Percentiles rank a stretch among this genome's conserved stretches.
Conservation (phyloP, 495 filamentous ascomycete genomes). For the Neurospora intermedia region DNA sequence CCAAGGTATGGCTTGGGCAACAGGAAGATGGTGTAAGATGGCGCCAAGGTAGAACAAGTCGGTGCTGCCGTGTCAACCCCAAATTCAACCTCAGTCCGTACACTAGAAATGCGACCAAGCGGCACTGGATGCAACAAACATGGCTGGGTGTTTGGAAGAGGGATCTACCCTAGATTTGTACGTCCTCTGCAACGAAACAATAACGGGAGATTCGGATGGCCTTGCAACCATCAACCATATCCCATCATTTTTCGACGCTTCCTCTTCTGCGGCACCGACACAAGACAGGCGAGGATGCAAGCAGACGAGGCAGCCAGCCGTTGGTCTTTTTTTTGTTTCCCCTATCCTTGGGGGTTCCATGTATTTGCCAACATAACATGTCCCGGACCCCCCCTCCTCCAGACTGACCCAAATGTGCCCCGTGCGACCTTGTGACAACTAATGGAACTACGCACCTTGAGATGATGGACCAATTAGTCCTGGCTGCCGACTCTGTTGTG, state of each 20-base stretch:
- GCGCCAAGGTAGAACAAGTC: background rate
- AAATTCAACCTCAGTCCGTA: background rate
- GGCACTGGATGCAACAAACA: background rate
- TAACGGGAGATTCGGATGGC: background rate
- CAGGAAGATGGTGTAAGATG: background rate
- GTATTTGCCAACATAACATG: background rate
- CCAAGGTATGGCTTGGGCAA: background rate
- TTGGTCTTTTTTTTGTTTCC: background rate
- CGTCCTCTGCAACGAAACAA: background rate
- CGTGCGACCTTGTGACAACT: background rate
- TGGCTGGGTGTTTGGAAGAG: background rate
- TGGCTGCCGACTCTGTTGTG: background rate
- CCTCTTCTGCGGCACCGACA: background rate
- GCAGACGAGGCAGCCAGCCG: background rate
- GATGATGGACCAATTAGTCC: background rate
- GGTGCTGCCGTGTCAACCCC: background rate
- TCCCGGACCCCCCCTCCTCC: background rate
- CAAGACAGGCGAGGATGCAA: background rate
- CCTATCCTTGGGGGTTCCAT: background rate
- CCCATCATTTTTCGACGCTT: background rate
- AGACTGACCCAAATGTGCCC: background rate
- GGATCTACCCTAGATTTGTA: background rate
- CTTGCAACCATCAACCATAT: background rate
- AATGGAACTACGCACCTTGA: background rate
- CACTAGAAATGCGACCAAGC: background rate